phyloP scores from a whole-genome alignment of 768 basidiomycete species.

The Xerocomus spinulosus region DNA sequence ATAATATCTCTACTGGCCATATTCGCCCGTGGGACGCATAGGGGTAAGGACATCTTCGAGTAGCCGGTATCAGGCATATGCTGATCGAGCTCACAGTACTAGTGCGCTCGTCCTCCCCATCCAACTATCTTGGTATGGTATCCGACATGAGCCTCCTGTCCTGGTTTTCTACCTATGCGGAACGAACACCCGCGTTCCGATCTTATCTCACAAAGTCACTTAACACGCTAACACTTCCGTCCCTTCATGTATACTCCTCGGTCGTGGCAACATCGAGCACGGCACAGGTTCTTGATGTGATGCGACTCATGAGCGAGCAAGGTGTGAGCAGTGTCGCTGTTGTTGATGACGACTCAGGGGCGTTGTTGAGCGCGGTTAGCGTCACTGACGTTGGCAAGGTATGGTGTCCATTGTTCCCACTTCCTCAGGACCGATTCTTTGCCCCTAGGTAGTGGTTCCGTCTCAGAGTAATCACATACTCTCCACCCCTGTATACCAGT shows the following conservation, averaged over 20 bases:
- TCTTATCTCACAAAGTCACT: conserved; percentile 50
- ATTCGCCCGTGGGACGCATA: conserved; percentile 69
- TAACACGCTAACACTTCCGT: conserved; percentile 54
- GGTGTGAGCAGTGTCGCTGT: conserved; percentile 83
- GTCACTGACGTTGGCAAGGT: conserved; percentile 82
- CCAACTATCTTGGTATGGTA: conserved; percentile 61
- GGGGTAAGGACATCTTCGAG: conserved; percentile 44
- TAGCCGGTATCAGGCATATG: not conserved
- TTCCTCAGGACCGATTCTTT: not conserved
- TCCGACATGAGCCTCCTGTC: conserved; percentile 69
- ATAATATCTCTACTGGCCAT: conserved; percentile 57
- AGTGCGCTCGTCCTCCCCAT: conserved; percentile 44
- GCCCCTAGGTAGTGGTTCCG: conserved; percentile 66
- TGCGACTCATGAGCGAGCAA: conserved; percentile 81
- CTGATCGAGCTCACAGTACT: conserved; percentile 40
- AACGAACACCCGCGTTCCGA: conserved; percentile 35
- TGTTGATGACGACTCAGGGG: conserved; percentile 58
- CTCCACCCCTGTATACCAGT: conserved; percentile 60
- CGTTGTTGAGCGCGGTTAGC: conserved; percentile 69
- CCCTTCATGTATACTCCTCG: conserved; percentile 54
- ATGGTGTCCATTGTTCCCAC: conserved; percentile 1
- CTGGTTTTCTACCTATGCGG: conserved; percentile 59
- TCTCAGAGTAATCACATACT: conserved; percentile 77
- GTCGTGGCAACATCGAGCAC: conserved; percentile 61
- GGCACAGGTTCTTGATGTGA: conserved; percentile 69